These are phyloP conservation scores for Nitzschia sp. DNA, from an alignment of 108 stramenopile genomes.

Conservation along the genomic window DNA sequence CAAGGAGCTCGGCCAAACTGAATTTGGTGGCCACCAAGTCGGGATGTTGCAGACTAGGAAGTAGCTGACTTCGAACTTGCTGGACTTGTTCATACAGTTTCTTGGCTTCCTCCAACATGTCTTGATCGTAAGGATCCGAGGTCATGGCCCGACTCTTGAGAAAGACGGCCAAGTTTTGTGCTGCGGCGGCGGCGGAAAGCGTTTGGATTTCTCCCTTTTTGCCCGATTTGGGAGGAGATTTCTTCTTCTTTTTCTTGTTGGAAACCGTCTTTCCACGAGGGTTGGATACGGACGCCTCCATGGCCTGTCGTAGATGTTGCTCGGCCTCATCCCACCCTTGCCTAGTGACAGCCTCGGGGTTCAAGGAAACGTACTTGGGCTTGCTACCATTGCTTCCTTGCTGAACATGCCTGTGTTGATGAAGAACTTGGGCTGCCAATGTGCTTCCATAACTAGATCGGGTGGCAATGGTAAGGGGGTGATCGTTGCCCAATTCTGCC, in stretches of 20 bases:
- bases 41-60: slow-evolving; percentile 59
- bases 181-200: slow-evolving; percentile 78
- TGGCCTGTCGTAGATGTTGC: slow-evolving; percentile 70
- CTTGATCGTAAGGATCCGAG: slow-evolving; percentile 27
- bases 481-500: slow-evolving; percentile 65
- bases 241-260: slow-evolving; percentile 32
- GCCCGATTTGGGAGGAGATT: slow-evolving; percentile 9
- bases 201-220: slow-evolving; percentile 43
- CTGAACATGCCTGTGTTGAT: slow-evolving; percentile 49
- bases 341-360: slow-evolving; percentile 42
- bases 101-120: slow-evolving; percentile 59
- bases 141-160: slow-evolving; percentile 66
- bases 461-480: slow-evolving; percentile 74
- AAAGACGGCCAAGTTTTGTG: slow-evolving; percentile 86
- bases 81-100: slow-evolving; percentile 65
- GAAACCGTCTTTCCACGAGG: slow-evolving; percentile 63
- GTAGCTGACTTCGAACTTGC: slow-evolving; percentile 55
- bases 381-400: slow-evolving; percentile 15
- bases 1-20: slow-evolving; percentile 78
- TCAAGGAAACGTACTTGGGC: slow-evolving; percentile 27
- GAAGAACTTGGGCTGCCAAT: slow-evolving; percentile 71
- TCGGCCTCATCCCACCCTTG: slow-evolving; percentile 79
- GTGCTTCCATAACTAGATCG: slow-evolving; percentile 62
- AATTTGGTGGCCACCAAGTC: slow-evolving; percentile 78
- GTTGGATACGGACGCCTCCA: slow-evolving; percentile 62